Percentiles rank a stretch among this genome's conserved stretches.
phyloP scores from a whole-genome alignment of 2,329 filamentous ascomycete genomes.

The Lojkania enalia region DNA sequence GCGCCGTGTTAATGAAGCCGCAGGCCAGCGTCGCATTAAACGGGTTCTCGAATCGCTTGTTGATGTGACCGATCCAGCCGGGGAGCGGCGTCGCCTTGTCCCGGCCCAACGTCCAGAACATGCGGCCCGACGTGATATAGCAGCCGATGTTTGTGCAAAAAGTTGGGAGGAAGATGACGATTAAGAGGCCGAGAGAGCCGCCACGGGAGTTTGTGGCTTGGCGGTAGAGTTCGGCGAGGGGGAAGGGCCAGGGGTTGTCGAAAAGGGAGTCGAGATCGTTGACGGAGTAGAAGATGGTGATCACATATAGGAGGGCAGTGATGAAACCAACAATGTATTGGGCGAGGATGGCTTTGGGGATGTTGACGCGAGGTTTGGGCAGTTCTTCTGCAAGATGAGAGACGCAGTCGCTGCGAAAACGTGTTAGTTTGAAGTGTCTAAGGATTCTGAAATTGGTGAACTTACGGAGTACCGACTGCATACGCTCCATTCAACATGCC shows the following conservation, averaged over 20 bases:
- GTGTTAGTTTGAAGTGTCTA: not conserved
- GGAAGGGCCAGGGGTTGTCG: conserved; percentile 56
- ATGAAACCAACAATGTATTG: conserved; percentile 43
- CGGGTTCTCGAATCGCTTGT: conserved; percentile 53
- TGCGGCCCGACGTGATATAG: conserved; percentile 64
- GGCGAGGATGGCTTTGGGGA: conserved; percentile 47
- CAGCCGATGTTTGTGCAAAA: conserved; percentile 58
- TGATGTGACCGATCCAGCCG: conserved; percentile 53
- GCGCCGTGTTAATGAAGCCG: conserved; percentile 55
- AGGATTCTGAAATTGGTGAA: not conserved
- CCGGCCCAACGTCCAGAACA: conserved; percentile 64
- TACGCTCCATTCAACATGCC: conserved; percentile 72
- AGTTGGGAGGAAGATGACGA: conserved; percentile 59
- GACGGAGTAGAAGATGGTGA: conserved; percentile 59
- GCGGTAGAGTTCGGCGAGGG: conserved; percentile 68
- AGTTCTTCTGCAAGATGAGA: conserved; percentile 65
- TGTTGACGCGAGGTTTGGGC: conserved; percentile 39
- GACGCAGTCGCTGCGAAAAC: conserved; percentile 57
- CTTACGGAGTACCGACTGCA: conserved; percentile 62
- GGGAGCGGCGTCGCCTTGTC: conserved; percentile 61
- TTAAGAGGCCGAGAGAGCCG: conserved; percentile 50
- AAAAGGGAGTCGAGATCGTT: conserved; percentile 61
- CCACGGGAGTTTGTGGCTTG: conserved; percentile 49
- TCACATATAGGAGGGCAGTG: conserved; percentile 43
- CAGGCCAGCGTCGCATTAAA: conserved; percentile 60